phyloP scores from a whole-genome alignment of 148 eudicot genomes.

The Salicornia ramosissima region DNA sequence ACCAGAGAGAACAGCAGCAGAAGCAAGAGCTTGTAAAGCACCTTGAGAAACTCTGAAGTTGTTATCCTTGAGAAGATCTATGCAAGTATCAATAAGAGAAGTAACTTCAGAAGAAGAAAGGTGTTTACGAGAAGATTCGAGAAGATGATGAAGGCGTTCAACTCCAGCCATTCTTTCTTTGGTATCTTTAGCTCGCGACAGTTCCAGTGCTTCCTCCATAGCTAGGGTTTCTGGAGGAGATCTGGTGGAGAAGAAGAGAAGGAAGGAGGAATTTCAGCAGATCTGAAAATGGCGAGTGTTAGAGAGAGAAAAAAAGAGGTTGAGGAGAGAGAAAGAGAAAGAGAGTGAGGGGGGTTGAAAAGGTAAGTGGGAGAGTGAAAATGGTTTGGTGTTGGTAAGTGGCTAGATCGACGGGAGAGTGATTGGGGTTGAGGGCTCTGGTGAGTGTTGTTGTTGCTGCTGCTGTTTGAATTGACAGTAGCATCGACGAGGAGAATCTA shows the following conservation, averaged over 20 bases:
- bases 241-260: neutral
- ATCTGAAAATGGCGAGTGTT: neutral
- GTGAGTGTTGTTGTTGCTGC: neutral
- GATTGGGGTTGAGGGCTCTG: neutral
- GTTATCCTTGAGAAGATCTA: constrained; percentile 91
- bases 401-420: constrained; percentile 9
- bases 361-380: neutral
- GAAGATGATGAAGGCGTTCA: constrained; percentile 77
- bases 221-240: constrained; percentile 23
- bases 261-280: constrained; percentile 7
- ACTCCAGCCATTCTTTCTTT: constrained; percentile 97
- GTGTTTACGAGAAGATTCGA: constrained; percentile 70
- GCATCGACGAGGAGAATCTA: constrained; percentile 13
- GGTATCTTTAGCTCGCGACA: constrained; percentile 79
- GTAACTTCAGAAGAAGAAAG: constrained; percentile 71
- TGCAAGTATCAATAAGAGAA: constrained; percentile 74
- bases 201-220: constrained; percentile 88
- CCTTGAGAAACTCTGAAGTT: constrained; percentile 89
- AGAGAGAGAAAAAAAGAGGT: constrained; percentile 10
- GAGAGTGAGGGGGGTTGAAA: constrained; percentile 15
- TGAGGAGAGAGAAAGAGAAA: neutral
- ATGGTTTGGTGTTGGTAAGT: neutral
- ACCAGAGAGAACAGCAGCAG: constrained; percentile 88
- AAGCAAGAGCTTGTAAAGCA: constrained; percentile 66
- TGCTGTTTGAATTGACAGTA: too few species aligned